These are phyloP conservation scores for Dictyostelium intermedium DNA, from an alignment of 78 protist species.

Conservation along the genomic window DNA sequence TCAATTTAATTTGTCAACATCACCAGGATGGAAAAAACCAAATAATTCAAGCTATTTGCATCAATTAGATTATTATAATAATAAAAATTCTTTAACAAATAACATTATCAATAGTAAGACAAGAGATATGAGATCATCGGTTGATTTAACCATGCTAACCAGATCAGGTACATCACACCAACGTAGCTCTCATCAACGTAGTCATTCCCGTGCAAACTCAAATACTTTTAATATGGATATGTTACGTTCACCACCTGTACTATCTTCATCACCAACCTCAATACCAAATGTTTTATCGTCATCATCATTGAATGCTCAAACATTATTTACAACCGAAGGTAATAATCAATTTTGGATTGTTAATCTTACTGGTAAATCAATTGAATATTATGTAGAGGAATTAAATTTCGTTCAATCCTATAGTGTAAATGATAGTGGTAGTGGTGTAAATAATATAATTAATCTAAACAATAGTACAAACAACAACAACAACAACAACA, in stretches of 20 bases:
- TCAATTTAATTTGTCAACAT: not conserved
- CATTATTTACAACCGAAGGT: slow-evolving; percentile 59
- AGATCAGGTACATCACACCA: not conserved
- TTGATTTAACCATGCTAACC: slow-evolving; percentile 6
- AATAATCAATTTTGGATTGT: slow-evolving; percentile 59
- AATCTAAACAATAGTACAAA: not conserved
- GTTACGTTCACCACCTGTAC: not conserved
- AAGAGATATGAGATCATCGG: slow-evolving; percentile 55
- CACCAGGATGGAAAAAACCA: not conserved
- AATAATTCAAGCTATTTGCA: not conserved
- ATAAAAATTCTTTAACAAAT: not conserved
- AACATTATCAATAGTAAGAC: slow-evolving; percentile 16
- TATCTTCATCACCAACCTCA: not conserved
- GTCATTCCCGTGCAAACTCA: not conserved
- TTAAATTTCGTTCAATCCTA: slow-evolving; percentile 31
- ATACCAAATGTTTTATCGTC: not conserved
- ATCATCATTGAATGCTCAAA: slow-evolving; percentile 15
- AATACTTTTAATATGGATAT: not conserved
- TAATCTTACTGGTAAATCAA: slow-evolving; percentile 61
- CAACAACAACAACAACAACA: not conserved
- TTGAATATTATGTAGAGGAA: slow-evolving; percentile 70
- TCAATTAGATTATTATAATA: not conserved
- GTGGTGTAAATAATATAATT: not conserved
- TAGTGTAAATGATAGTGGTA: not conserved
- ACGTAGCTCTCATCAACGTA: not conserved